Evolutionary conservation across 805 yeast species (phyloP).

Genomic region (Barnettozyma californica): DNA sequence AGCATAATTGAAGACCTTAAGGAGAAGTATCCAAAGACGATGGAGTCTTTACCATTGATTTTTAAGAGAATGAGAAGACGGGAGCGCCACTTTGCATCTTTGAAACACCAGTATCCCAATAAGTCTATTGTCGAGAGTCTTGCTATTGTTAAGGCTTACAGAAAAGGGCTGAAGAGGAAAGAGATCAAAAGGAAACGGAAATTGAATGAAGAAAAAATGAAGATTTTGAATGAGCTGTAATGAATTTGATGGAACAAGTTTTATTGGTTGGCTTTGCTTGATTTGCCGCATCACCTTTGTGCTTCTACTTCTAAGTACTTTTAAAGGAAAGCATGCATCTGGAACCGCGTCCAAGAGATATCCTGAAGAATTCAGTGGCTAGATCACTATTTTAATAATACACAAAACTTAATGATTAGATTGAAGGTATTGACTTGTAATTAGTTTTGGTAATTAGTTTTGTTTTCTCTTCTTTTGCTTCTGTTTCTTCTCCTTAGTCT

Average conservation of each 20-base stretch:
- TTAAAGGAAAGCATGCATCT: not conserved
- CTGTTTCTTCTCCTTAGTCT: conserved; percentile 7
- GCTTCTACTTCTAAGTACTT: conserved; percentile 1
- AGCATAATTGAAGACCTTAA: conserved; percentile 18
- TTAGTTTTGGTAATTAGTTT: not conserved
- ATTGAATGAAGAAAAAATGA: conserved; percentile 1
- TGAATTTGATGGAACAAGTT: not conserved
- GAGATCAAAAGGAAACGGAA: conserved; percentile 5
- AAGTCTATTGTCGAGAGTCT: not conserved
- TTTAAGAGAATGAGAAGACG: conserved; percentile 23
- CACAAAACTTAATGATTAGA: not conserved
- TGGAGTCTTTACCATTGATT: conserved; percentile 22
- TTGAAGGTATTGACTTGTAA: not conserved
- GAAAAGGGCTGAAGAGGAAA: conserved; percentile 4
- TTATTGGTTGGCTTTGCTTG: not conserved
- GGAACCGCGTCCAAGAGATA: not conserved
- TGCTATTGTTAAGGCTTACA: not conserved
- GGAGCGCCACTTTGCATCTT: conserved; percentile 4
- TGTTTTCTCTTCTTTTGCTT: conserved; percentile 1
- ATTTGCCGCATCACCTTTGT: not conserved
- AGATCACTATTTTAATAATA: not conserved
- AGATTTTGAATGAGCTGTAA: not conserved
- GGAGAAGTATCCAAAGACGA: conserved; percentile 27
- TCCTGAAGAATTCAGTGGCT: not conserved
- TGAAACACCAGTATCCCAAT: not conserved